Evolutionary conservation across 805 yeast species (phyloP).

Genomic region (Tetrapisispora pingtungensis): DNA sequence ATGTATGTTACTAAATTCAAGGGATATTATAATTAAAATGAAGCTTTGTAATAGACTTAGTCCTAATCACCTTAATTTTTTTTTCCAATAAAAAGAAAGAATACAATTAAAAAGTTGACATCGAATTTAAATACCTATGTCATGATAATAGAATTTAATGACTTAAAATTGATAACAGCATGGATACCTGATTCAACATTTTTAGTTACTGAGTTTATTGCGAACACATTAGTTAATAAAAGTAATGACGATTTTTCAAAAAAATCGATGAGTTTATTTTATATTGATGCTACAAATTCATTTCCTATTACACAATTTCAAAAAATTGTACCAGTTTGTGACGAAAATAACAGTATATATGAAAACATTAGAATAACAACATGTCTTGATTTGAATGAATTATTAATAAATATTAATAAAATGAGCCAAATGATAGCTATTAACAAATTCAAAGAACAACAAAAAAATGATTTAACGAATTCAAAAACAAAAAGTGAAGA

Average conservation of each 20-base stretch:
- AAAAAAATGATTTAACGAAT: background rate
- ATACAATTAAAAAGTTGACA: too few relatives aligned
- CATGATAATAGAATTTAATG: background rate
- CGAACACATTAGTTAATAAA: slow-evolving; percentile 1
- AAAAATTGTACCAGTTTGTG: slow-evolving; percentile 9
- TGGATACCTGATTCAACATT: slow-evolving; percentile 9
- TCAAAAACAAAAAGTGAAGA: background rate
- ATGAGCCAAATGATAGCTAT: slow-evolving; percentile 5
- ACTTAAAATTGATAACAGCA: slow-evolving; percentile 9
- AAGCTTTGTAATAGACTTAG: too few relatives aligned
- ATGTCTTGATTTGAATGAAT: slow-evolving; percentile 22
- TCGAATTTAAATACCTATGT: background rate
- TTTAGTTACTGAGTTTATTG: slow-evolving; percentile 7
- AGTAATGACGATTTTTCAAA: background rate
- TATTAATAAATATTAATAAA: slow-evolving; percentile 9
- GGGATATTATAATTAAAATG: too few relatives aligned
- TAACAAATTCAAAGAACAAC: slow-evolving; percentile 1
- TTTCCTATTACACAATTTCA: slow-evolving; percentile 24
- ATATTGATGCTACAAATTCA: slow-evolving; percentile 24
- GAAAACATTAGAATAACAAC: slow-evolving; percentile 22
- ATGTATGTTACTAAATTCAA: too few relatives aligned
- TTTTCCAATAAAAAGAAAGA: too few relatives aligned
- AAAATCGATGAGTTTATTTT: slow-evolving; percentile 14
- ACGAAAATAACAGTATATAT: slow-evolving; percentile 11
- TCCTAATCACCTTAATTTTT: too few relatives aligned